Conservation (phyloP, 306 rosid genomes). For the Quercus variabilis region DNA sequence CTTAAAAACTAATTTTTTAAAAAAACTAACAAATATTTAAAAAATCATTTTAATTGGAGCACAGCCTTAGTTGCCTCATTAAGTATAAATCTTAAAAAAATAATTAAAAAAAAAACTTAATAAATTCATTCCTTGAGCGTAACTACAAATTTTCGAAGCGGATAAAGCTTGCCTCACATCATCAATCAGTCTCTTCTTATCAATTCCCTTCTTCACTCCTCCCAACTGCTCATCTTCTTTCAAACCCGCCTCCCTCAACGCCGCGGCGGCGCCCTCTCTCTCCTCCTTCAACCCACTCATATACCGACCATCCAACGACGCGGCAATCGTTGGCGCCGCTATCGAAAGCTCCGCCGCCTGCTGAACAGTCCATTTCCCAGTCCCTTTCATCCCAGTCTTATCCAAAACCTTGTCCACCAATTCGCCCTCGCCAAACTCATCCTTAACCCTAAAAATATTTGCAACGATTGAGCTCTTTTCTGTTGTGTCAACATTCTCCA, state of each 20-base stretch:
- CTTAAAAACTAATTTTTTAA: too few species aligned
- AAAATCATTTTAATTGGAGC: too few species aligned
- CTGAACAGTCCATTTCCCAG: slow-evolving; percentile 96
- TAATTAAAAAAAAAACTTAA: too few species aligned
- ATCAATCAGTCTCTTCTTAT: slow-evolving; percentile 78
- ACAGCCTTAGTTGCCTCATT: too few species aligned
- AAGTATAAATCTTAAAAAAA: too few species aligned
- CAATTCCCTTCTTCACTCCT: slow-evolving; percentile 41
- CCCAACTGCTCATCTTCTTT: slow-evolving; percentile 42
- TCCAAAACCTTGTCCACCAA: slow-evolving; percentile 90
- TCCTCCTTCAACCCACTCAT: slow-evolving; percentile 91
- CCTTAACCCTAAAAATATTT: slow-evolving; percentile 83
- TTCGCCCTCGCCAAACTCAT: slow-evolving; percentile 53
- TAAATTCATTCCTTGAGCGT: slow-evolving; percentile 96
- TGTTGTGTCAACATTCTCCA: too few species aligned
- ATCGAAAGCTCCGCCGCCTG: slow-evolving; percentile 91
- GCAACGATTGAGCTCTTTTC: too few species aligned
- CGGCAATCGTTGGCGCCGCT: slow-evolving; percentile 88
- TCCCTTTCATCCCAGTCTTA: slow-evolving; percentile 94
- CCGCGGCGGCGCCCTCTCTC: slow-evolving; percentile 74
- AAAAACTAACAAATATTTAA: too few species aligned
- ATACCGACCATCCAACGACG: slow-evolving; percentile 79
- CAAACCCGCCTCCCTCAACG: slow-evolving; percentile 73
- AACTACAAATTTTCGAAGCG: slow-evolving; percentile 93
- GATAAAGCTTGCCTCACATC: slow-evolving; percentile 94